Evolutionary conservation across 106 monocot species (phyloP), one percentile per base, ranked within the genome.

Genomic region (Dendrobium huoshanense): DNA sequence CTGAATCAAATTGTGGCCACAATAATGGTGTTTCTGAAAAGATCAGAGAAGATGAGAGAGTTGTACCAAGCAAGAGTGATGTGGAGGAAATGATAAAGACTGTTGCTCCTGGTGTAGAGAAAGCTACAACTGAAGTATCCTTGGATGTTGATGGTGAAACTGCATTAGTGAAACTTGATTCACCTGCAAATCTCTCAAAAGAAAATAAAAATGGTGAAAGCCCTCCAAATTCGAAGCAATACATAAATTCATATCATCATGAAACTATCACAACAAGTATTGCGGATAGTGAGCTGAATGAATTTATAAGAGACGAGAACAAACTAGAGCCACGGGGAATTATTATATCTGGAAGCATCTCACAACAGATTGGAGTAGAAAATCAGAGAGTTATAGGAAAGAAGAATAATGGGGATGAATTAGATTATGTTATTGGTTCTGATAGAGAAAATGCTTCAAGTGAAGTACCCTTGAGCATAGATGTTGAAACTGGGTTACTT

Each of bases 1-100:
- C 70, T 33, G 11, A 29, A 70, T 70, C 70, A 31, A 31, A 29
- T 15, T 70, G 70, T 33, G 33, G 19, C 15, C 33, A 13, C 33
- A 70, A 4, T 70, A 13, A 15, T 37, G 70, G 33, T 37, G 37
- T 33, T 13, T 31, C 70, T 31, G 70, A 33, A 86, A 86, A 68
- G 91, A 90, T 54, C 78, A 61, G 76, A 59, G 89, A 88, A 75
- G 87, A 80, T 61, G 83, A 87, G 78, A 77, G 54, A 44, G 47
- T 64, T 42, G 41, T 40, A 29, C 73, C 88, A 42, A 29, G 49
- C 45, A 72, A 81, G 84, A 49, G 45, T 61, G 4, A 77, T 77
- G 55, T 49, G 77, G 59, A 47, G 79, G 80, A 20, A 58, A 42
- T 51, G 5, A 33, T 75, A 41, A 29, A 55, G 84, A 70, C 1